Conservation (phyloP, 345 rosid species). For the Clausena lansium region DNA sequence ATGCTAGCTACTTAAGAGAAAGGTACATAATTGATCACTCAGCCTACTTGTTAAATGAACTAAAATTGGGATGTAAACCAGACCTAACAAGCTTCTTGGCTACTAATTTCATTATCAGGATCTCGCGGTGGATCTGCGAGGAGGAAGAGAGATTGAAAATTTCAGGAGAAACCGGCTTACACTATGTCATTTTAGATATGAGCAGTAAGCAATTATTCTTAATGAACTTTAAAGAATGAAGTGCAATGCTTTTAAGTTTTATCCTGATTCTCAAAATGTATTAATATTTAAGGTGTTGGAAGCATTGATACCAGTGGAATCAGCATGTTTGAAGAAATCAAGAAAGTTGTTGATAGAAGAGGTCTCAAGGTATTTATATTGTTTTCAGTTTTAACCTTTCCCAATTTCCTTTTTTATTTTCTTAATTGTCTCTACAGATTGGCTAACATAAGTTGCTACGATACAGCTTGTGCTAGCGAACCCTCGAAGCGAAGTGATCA, state of each 20-base stretch:
- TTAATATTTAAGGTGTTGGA: constrained; percentile 54
- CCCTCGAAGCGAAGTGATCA: constrained; percentile 68
- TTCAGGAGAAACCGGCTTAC: constrained; percentile 59
- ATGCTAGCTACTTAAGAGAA: constrained; percentile 89
- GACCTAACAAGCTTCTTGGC: neutral
- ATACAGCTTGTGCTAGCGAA: constrained; percentile 57
- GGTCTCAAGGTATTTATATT: constrained; percentile 54
- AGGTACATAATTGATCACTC: constrained; percentile 36
- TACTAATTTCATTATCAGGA: constrained; percentile 37
- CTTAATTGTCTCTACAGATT: neutral
- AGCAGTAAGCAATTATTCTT: constrained; percentile 44
- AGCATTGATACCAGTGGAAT: constrained; percentile 95
- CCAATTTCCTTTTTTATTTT: neutral
- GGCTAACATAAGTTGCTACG: neutral
- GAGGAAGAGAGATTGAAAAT: constrained; percentile 68
- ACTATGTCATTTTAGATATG: constrained; percentile 73
- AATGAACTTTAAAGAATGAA: neutral
- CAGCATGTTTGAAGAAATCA: constrained; percentile 83
- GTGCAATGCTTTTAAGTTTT: too few species aligned
- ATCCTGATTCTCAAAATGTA: neutral
- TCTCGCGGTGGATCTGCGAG: constrained; percentile 82
- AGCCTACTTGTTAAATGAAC: neutral
- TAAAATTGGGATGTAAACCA: neutral
- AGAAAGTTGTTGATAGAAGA: constrained; percentile 53
- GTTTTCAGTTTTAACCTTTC: too few species aligned